A percentile compares a stretch with the other conserved stretches of the same genome.
Conservation (phyloP, 1,284 basidiomycete genomes). For the Leccinum pachyderme region DNA sequence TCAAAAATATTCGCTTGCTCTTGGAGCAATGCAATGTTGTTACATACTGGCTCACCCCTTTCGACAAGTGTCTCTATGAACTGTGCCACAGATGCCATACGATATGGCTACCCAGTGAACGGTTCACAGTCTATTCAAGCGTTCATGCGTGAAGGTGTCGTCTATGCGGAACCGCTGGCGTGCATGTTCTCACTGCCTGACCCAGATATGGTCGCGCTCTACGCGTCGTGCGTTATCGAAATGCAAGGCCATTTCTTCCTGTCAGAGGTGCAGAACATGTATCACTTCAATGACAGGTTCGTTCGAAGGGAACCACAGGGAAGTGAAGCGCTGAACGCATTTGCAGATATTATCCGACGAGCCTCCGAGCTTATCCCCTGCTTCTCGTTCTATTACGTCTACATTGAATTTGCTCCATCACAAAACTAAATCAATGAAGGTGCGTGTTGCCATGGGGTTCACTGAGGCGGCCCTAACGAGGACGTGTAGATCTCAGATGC, state of each 20-base stretch:
- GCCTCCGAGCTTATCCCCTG: constrained; percentile 10
- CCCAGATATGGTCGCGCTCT: constrained; percentile 24
- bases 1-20: not conserved
- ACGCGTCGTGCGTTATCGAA: constrained; percentile 27
- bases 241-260: constrained; percentile 1
- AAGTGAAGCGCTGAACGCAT: not conserved
- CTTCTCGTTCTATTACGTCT: constrained; percentile 26
- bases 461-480: constrained; percentile 4
- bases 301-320: not conserved
- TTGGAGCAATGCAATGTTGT: not conserved
- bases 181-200: constrained; percentile 5
- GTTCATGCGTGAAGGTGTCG: not conserved
- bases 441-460: not conserved
- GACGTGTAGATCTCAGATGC: constrained; percentile 9
- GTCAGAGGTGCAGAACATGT: not conserved
- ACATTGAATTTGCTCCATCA: constrained; percentile 26
- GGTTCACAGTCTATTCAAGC: not conserved
- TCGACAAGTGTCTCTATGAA: not conserved
- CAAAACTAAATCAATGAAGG: constrained; percentile 25
- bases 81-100: not conserved
- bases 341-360: not conserved
- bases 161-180: not conserved
- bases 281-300: not conserved
- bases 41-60: not conserved
- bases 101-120: not conserved